These are phyloP conservation scores for Suaeda aralocaspica DNA, from an alignment of 148 eudicot genomes.

Conservation along the genomic window DNA sequence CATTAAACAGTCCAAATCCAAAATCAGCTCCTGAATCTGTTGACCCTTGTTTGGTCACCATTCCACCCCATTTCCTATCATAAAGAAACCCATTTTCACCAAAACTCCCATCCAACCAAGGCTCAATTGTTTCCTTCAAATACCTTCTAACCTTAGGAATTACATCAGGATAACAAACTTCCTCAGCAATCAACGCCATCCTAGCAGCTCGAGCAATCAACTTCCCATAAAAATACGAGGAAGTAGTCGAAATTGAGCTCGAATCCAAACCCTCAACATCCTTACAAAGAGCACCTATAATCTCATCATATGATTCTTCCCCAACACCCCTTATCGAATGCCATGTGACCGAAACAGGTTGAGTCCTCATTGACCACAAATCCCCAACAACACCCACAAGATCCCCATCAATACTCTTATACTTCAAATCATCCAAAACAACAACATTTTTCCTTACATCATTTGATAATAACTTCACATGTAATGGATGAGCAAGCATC, in stretches of 20 bases:
- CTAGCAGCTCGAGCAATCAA: constrained; percentile 88
- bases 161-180: constrained; percentile 53
- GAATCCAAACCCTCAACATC: constrained; percentile 63
- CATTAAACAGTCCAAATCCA: constrained; percentile 86
- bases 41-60: constrained; percentile 72
- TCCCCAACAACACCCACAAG: constrained; percentile 94
- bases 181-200: constrained; percentile 89
- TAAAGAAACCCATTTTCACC: constrained; percentile 67
- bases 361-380: constrained; percentile 69
- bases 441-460: constrained; percentile 30
- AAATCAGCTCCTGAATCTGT: constrained; percentile 75
- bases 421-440: constrained; percentile 65
- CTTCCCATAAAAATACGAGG: constrained; percentile 83
- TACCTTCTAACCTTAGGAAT: constrained; percentile 56
- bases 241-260: constrained; percentile 45
- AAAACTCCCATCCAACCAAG: constrained; percentile 86
- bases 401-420: constrained; percentile 85
- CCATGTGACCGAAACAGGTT: constrained; percentile 77
- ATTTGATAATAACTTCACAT: constrained; percentile 50
- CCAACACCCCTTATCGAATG: constrained; percentile 66
- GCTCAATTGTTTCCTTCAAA: constrained; percentile 71
- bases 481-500: constrained; percentile 91
- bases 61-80: constrained; percentile 87
- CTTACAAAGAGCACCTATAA: constrained; percentile 50
- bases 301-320: constrained; percentile 57